Evolutionary conservation across 2,329 filamentous ascomycete genomes (phyloP), one percentile per base, ranked within the genome.

Genomic region (Exophiala oligosperma): DNA sequence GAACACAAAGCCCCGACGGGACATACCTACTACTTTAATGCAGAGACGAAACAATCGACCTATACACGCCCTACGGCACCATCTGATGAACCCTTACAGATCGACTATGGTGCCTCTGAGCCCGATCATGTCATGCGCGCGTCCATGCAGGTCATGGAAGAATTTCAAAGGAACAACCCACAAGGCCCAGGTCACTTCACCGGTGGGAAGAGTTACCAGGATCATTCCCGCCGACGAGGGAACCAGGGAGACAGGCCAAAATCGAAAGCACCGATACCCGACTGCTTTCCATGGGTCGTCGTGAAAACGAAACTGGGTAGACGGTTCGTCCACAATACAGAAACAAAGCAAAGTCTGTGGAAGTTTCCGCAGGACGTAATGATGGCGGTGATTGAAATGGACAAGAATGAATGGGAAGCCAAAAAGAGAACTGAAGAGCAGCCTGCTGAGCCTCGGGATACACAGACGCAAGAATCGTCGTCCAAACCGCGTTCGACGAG

Each of bases 261-360:
- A 73, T 86, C 87, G 28, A 92, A 90, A 70, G 83, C 89, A 56
- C 71, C 81, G 4, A 94, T 99, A 47, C 92, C 92, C 0, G 88
- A 88, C 2, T 90, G 86, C 67, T 87, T 89, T 66, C 90, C 92
- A 14, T 99, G 94, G 94, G 76, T 96, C 0, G 78, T 99, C 2
- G 91, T 99, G n/a, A 90, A 89, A 71, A 99, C 94, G 0, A 97
- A 91, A 71, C 86, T 93, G 62, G 90, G 91, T 23, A 82, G 94
- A 57, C 84, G 92, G 52, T 99, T 99, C 70, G 92, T 92, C 2
- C 90, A 96, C 77, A 96, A 99, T 66, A 84, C 87, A 0, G 82
- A 83, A 54, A 96, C 93, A 64, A 90, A 93, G 38, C 83, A 92
- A 65, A 97, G 92, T 73, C 92, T 92, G 73, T 99, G 95, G 94